Percentiles rank a stretch among this genome's conserved stretches.
Evolutionary conservation across 1,139 yeast genomes (phyloP).

Genomic region (Lodderomyces margitis): DNA sequence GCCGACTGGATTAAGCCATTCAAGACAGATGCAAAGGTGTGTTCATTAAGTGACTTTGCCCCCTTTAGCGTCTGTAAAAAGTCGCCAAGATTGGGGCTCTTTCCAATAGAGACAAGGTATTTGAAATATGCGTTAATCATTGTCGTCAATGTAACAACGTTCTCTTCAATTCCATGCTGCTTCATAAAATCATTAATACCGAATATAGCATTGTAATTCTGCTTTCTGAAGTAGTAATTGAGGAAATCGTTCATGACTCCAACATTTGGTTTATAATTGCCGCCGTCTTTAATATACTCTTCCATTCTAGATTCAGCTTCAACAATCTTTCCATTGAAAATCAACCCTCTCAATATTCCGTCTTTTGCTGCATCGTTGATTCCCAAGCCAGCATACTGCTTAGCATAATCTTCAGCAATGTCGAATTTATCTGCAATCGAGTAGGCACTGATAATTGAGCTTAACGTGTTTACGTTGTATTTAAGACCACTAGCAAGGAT

Average conservation of each 20-base stretch:
- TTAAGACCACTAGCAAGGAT: slow-evolving; percentile 22
- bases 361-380: slow-evolving; percentile 32
- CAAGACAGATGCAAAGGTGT: slow-evolving; percentile 54
- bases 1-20: slow-evolving; percentile 52
- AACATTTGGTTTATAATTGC: slow-evolving; percentile 32
- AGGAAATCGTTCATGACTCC: slow-evolving; percentile 39
- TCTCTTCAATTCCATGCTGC: slow-evolving; percentile 48
- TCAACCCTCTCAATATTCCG: slow-evolving; percentile 36
- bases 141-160: slow-evolving; percentile 65
- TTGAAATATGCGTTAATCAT: slow-evolving; percentile 58
- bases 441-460: slow-evolving; percentile 34
- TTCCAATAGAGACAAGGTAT: slow-evolving; percentile 41
- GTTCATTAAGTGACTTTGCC: slow-evolving; percentile 45
- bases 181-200: slow-evolving; percentile 41
- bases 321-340: slow-evolving; percentile 27
- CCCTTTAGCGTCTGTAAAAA: slow-evolving; percentile 41
- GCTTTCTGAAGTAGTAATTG: slow-evolving; percentile 27
- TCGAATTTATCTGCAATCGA: slow-evolving; percentile 37
- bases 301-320: slow-evolving; percentile 37
- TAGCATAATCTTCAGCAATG: slow-evolving; percentile 29
- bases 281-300: slow-evolving; percentile 25
- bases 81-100: slow-evolving; percentile 39
- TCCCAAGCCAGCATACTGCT: slow-evolving; percentile 22
- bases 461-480: slow-evolving; percentile 29
- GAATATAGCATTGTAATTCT: slow-evolving; percentile 38